phyloP scores from a whole-genome alignment of 2,329 filamentous ascomycete species.

The Aureobasidium subglaciale region DNA sequence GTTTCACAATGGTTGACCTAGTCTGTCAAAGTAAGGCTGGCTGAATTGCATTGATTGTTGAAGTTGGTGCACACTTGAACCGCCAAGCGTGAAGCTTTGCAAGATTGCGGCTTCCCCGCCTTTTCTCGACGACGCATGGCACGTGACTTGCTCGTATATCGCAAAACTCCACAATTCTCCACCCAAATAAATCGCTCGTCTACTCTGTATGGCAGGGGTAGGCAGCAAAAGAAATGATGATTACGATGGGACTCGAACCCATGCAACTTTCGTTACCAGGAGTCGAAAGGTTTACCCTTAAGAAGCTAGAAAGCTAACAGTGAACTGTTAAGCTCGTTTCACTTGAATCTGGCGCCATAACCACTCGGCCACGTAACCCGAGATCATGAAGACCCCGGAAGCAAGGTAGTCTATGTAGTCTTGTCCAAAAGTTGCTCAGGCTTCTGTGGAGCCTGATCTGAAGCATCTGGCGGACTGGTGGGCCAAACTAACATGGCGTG shows the following conservation, averaged over 20 bases:
- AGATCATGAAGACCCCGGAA: neutral
- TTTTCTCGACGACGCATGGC: no score
- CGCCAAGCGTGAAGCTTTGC: no score
- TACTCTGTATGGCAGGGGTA: neutral
- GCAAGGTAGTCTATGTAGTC: neutral
- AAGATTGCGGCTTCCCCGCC: neutral
- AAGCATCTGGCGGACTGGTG: no score
- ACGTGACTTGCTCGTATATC: no score
- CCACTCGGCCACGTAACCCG: neutral
- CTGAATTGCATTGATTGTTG: no score
- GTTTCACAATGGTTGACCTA: no score
- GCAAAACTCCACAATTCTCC: no score
- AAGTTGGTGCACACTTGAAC: no score
- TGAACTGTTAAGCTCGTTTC: slow-evolving; percentile 4
- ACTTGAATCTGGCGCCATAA: slow-evolving; percentile 12
- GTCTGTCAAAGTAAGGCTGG: no score
- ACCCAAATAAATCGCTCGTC: no score
- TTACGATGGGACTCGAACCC: neutral
- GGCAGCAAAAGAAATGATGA: neutral
- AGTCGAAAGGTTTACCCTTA: no score
- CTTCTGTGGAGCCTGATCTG: neutral
- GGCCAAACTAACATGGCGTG: no score
- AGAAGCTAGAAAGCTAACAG: neutral
- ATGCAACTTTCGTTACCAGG: slow-evolving; percentile 1
- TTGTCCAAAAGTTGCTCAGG: neutral